Evolutionary conservation across 768 basidiomycete genomes (phyloP).

Genomic region (Stropharia rugosoannulata): DNA sequence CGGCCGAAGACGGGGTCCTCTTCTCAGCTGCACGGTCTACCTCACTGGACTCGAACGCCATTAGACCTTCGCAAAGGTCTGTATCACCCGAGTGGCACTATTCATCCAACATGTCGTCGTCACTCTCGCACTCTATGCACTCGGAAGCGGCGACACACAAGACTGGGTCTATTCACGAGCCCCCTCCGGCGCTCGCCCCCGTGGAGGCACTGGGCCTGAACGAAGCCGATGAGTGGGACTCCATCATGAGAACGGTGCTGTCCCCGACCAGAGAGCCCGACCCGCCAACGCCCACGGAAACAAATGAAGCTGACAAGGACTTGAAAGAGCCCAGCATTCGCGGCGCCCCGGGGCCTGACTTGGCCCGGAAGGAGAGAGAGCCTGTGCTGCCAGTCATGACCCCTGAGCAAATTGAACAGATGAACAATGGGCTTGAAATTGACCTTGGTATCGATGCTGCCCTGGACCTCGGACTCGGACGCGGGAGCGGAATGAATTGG

Average conservation of each 20-base stretch:
- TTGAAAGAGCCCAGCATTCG: conserved; percentile 1
- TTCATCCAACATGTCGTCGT: conserved; percentile 26
- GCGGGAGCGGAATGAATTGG: conserved; percentile 36
- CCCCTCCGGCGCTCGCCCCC: conserved; percentile 30
- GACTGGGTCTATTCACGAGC: conserved; percentile 16
- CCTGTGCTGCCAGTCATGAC: conserved; percentile 18
- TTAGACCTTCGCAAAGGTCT: conserved; percentile 20
- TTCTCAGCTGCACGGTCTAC: conserved; percentile 38
- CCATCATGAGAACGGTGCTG: conserved; percentile 38
- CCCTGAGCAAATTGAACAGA: conserved; percentile 34
- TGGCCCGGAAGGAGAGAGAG: conserved; percentile 13
- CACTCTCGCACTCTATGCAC: conserved; percentile 14
- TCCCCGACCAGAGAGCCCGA: conserved; percentile 18
- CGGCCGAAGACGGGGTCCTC: conserved; percentile 44
- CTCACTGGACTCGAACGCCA: conserved; percentile 36
- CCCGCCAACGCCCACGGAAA: conserved; percentile 3
- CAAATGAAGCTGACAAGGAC: not conserved
- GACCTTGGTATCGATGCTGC: conserved; percentile 37
- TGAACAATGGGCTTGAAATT: conserved; percentile 33
- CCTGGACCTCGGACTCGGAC: conserved; percentile 38
- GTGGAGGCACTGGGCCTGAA: conserved; percentile 31
- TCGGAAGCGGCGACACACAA: conserved; percentile 9
- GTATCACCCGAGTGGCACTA: conserved; percentile 40
- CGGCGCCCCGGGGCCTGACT: not conserved
- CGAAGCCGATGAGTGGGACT: conserved; percentile 39